Percentiles rank a stretch among this genome's conserved stretches.
These are phyloP conservation scores for Pleurotus eryngii DNA, from an alignment of 768 basidiomycete species.

Conservation along the genomic window DNA sequence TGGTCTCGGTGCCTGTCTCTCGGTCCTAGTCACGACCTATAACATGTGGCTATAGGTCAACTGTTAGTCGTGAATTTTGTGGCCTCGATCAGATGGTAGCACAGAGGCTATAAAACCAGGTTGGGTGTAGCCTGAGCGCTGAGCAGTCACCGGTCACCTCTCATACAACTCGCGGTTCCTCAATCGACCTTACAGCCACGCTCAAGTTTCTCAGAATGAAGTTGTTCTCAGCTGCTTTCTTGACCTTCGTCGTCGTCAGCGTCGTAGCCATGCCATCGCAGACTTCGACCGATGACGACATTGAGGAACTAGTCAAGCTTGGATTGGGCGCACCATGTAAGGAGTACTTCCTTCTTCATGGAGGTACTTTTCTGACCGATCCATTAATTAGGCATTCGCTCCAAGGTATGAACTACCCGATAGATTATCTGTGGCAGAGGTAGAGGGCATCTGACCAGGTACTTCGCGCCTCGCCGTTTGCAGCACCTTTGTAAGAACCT, in stretches of 20 bases:
- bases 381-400: neutral
- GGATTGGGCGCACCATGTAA: constrained; percentile 4
- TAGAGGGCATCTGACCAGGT: neutral
- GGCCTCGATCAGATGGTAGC: neutral
- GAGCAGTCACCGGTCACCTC: neutral
- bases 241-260: neutral
- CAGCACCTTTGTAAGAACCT: constrained; percentile 4
- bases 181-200: neutral
- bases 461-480: neutral
- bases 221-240: neutral
- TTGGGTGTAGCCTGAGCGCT: neutral
- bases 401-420: neutral
- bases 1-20: too few species aligned
- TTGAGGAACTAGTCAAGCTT: constrained; percentile 1
- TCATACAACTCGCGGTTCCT: neutral
- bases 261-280: neutral
- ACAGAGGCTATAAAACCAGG: neutral
- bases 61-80: too few species aligned
- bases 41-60: too few species aligned
- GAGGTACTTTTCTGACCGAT: neutral
- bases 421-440: neutral
- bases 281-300: neutral
- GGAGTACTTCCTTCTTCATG: neutral
- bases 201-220: neutral
- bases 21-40: too few species aligned